Base-by-base conservation (phyloP, 345 rosid species). In the Murraya paniculata region DNA sequence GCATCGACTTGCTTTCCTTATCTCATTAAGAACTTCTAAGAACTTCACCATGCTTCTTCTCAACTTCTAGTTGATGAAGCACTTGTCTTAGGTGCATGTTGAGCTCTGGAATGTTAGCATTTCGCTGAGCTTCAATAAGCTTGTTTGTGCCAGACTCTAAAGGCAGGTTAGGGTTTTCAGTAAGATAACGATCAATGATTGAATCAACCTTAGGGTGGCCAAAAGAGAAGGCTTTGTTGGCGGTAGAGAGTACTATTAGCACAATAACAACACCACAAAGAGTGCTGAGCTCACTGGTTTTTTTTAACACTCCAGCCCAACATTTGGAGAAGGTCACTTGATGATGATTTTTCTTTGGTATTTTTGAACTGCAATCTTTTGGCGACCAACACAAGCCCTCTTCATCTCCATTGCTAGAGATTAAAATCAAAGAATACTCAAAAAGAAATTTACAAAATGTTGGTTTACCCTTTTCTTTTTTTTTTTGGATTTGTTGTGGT, bases 241-340 rank as follows among this genome's bases (percentile, higher is more conserved):
- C 86, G 0, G 90, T 88, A 33, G 88, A 87, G 76, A 87, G 88
- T 18, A 87, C 88, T 18, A 86, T 72, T 39, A 88, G 65, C 0
- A 77, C 89, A 21, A 84, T 70, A 0, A 83, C 86, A 5, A 77
- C 88, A 5, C 87, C 89, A 38, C 87, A 88, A 2, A 88, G 85
- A 1, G 89, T 87, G 84, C 84, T 77, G 0, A 88, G 88, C 71
- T 90, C 90, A 28, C 84, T 88, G 2, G 90, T 89, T 65, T 86
- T 87, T 81, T 87, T 88, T 79, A 88, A 86, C 2, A 88, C 81
- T 1, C 88, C 84, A 0, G 85, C 73, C 0, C 84, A 80, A 8
- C 89, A 87, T 75, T 90, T 90, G 1, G 93, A 90, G 84, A 90
- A 88, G n/a, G 92, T 88, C 22, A 90, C 89, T 33, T 85, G 87